phyloP scores from a whole-genome alignment of 225 moss, liverwort and hornwort genomes.

The Ulota crispa region DNA sequence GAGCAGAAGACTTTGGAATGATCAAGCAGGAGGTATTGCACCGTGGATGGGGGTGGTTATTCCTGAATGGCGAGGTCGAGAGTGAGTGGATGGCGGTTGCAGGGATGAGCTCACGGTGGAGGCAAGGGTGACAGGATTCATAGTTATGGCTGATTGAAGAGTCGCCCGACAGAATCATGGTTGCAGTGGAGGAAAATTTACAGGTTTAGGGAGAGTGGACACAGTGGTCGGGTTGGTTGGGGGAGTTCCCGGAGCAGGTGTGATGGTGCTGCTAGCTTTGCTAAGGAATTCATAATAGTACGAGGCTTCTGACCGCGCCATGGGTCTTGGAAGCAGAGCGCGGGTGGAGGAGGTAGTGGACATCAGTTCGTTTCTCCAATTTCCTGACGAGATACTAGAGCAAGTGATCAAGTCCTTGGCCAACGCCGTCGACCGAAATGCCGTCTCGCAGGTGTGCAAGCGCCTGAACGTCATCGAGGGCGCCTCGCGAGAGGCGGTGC shows the following conservation, averaged over 20 bases:
- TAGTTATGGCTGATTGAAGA: slow-evolving; percentile 2
- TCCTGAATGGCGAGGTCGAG: not conserved
- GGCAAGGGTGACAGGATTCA: not conserved
- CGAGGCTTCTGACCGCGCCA: not conserved
- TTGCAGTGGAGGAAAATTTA: not conserved
- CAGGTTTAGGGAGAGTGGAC: not conserved
- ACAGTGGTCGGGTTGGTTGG: not conserved
- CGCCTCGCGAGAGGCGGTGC: slow-evolving; percentile 22
- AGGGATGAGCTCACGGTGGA: not conserved
- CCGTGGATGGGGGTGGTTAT: not conserved
- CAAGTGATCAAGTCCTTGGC: slow-evolving; percentile 27
- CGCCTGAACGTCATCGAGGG: slow-evolving; percentile 42
- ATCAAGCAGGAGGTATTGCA: not conserved
- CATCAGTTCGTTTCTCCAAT: slow-evolving; percentile 14
- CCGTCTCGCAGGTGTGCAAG: slow-evolving; percentile 46
- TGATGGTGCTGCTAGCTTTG: not conserved
- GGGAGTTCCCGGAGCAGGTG: not conserved
- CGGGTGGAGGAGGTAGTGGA: not conserved
- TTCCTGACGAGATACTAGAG: slow-evolving; percentile 44
- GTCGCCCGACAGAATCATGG: not conserved
- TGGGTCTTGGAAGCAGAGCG: slow-evolving; percentile 24
- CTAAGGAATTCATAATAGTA: not conserved
- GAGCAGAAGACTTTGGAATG: not conserved
- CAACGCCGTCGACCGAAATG: slow-evolving; percentile 27
- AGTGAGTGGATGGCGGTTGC: not conserved